Evolutionary conservation across 306 rosid genomes (phyloP).

Genomic region (Malus fusca): DNA sequence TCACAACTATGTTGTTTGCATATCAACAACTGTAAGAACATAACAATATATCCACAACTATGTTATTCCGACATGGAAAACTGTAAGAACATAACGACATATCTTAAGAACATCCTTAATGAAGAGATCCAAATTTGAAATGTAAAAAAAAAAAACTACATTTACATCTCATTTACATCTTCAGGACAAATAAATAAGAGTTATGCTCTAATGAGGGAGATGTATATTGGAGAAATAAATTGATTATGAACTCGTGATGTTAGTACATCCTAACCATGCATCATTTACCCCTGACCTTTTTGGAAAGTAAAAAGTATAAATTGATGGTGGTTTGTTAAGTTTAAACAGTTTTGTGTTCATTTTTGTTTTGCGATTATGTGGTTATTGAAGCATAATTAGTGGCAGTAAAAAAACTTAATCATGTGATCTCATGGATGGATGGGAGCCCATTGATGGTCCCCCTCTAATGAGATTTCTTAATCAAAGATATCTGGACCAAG

Average conservation of each 20-base stretch:
- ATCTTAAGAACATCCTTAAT: not conserved
- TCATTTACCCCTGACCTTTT: not conserved
- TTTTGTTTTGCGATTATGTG: not conserved
- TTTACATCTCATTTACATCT: not conserved
- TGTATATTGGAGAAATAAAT: no score
- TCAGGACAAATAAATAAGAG: not conserved
- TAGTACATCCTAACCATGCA: not conserved
- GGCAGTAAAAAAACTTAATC: not conserved
- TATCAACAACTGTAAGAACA: no score
- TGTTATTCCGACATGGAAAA: no score
- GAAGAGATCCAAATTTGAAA: not conserved
- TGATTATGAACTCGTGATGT: no score
- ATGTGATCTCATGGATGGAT: not conserved
- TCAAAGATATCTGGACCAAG: slow-evolving; percentile 28
- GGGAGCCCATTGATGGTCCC: slow-evolving; percentile 26
- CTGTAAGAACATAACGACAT: not conserved
- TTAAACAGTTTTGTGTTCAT: not conserved
- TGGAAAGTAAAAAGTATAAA: not conserved
- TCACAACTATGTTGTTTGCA: not conserved
- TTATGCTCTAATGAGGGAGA: no score
- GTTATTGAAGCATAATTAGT: not conserved
- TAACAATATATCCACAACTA: no score
- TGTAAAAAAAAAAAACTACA: not conserved
- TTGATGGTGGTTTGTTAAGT: not conserved
- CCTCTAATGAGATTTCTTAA: slow-evolving; percentile 11